Conservation (phyloP, 2,329 filamentous ascomycete genomes). For the Coniochaeta sp. region DNA sequence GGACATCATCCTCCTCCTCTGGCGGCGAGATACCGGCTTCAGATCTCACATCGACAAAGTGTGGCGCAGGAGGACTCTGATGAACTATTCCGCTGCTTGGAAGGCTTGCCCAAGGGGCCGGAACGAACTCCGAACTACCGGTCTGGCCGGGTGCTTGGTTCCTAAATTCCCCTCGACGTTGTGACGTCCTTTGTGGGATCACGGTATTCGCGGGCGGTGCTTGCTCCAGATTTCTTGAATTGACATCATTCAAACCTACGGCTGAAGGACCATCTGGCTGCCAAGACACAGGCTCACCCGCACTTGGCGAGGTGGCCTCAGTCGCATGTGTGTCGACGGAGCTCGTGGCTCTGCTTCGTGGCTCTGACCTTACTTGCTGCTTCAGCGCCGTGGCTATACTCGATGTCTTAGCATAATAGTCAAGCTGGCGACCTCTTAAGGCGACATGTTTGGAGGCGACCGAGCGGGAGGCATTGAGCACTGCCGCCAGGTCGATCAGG, state of each 20-base stretch:
- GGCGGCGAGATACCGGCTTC: not conserved
- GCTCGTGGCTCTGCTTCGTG: not conserved
- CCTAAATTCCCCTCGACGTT: not conserved
- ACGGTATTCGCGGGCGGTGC: not conserved
- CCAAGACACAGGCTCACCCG: not conserved
- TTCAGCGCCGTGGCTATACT: conserved; percentile 29
- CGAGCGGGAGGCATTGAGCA: conserved; percentile 62
- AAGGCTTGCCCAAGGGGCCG: conserved; percentile 1
- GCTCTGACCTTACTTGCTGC: conserved; percentile 3
- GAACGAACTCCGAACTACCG: not conserved
- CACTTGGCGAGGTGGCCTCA: not conserved
- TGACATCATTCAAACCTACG: not conserved
- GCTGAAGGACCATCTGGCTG: not conserved
- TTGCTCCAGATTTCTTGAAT: not conserved
- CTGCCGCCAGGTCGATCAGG: conserved; percentile 60
- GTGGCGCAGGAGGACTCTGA: not conserved
- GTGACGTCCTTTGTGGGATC: not conserved
- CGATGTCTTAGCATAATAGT: conserved; percentile 40
- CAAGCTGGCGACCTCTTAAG: conserved; percentile 46
- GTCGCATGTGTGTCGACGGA: conserved; percentile 2
- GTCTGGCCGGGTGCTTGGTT: not conserved
- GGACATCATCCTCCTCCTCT: conserved; percentile 24
- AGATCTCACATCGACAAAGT: not conserved
- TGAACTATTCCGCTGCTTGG: not conserved
- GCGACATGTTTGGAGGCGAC: conserved; percentile 58